Percentiles rank a stretch among this genome's conserved stretches.
phyloP scores from a whole-genome alignment of 2,329 filamentous ascomycete species.

The Fonsecaea pugnacius region DNA sequence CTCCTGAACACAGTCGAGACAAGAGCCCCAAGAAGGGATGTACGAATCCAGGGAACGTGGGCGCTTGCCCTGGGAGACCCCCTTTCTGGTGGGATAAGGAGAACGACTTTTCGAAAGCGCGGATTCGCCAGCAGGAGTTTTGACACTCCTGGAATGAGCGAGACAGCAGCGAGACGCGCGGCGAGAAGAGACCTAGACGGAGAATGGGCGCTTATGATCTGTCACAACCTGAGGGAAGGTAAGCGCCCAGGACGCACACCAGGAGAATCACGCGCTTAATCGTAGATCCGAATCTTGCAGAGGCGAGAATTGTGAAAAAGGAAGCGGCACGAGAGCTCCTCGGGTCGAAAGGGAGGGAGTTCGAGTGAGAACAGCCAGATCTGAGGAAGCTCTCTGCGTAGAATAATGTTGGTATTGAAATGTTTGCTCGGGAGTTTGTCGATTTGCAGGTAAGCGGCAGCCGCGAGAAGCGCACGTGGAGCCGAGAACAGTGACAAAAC shows the following conservation, averaged over 20 bases:
- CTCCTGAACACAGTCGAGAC: conserved; percentile 20
- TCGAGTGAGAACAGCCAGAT: conserved; percentile 1
- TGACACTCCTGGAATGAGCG: conserved; percentile 3
- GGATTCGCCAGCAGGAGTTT: conserved; percentile 3
- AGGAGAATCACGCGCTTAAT: background rate
- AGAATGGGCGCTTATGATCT: conserved; percentile 22
- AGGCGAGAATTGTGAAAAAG: background rate
- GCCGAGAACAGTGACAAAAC: conserved; percentile 1
- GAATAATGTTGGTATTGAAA: background rate
- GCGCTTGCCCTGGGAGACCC: conserved; percentile 24
- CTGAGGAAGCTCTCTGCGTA: background rate
- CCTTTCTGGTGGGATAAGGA: conserved; percentile 16
- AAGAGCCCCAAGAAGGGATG: conserved; percentile 18
- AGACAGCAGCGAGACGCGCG: conserved; percentile 18
- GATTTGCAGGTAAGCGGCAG: conserved; percentile 30
- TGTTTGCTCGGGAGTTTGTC: background rate
- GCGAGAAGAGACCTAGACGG: conserved; percentile 9
- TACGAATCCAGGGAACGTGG: conserved; percentile 17
- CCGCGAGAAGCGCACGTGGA: conserved; percentile 34
- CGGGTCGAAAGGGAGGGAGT: background rate
- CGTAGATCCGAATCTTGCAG: background rate
- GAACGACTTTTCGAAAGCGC: conserved; percentile 19
- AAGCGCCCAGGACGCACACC: conserved; percentile 21
- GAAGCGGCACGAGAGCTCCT: background rate
- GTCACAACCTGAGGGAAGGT: conserved; percentile 19